Conservation (phyloP, 352 stramenopile species). For the Pythium plurisporium region DNA sequence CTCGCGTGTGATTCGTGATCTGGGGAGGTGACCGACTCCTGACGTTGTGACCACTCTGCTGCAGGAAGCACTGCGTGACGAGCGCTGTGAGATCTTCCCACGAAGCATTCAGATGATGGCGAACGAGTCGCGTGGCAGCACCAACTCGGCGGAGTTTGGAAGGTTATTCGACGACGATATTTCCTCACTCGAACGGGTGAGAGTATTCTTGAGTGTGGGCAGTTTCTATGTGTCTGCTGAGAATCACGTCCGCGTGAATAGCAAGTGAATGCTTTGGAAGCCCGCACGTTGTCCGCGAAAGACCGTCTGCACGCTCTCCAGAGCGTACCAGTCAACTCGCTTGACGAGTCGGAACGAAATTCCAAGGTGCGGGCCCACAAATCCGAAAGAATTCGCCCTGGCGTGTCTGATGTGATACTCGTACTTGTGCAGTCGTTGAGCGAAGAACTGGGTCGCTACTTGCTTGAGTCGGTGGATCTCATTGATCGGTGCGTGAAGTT, state of each 20-base stretch:
- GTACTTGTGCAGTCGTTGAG: slow-evolving; percentile 16
- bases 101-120: slow-evolving; percentile 33
- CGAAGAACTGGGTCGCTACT: slow-evolving; percentile 22
- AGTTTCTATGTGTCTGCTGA: not conserved
- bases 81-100: slow-evolving; percentile 35
- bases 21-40: not conserved
- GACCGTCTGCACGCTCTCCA: slow-evolving; percentile 15
- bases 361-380: slow-evolving; percentile 9
- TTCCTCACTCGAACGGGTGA: slow-evolving; percentile 12
- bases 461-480: slow-evolving; percentile 26
- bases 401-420: not conserved
- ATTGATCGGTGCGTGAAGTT: slow-evolving; percentile 27
- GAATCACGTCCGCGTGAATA: too few relatives aligned
- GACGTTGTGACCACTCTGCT: not conserved
- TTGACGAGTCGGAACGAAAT: slow-evolving; percentile 3
- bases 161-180: slow-evolving; percentile 22
- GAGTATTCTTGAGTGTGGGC: not conserved
- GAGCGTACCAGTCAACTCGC: not conserved
- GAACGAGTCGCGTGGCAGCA: slow-evolving; percentile 18
- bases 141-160: not conserved
- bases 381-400: not conserved
- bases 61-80: slow-evolving; percentile 29
- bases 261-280: slow-evolving; percentile 19
- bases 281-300: slow-evolving; percentile 7
- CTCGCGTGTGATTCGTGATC: not conserved